Percentiles rank a stretch among this genome's conserved stretches.
phyloP scores from a whole-genome alignment of 2,329 filamentous ascomycete genomes.

The Epichloe scottii region DNA sequence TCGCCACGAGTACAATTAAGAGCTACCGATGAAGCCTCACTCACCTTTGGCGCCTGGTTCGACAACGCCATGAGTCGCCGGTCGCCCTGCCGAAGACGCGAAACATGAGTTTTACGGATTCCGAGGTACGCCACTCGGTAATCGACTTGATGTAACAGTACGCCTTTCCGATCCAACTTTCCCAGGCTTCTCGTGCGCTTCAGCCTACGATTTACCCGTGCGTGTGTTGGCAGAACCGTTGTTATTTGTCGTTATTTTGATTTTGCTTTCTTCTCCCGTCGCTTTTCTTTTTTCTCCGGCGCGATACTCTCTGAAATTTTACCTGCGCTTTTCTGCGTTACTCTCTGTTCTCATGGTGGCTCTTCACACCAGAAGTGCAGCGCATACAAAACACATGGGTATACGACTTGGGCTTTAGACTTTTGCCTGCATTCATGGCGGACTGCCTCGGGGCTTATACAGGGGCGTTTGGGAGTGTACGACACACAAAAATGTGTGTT shows the following conservation, averaged over 20 bases:
- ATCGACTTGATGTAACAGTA: background rate
- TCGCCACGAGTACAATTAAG: conserved; percentile 30
- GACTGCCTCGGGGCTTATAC: background rate
- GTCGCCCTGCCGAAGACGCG: conserved; percentile 13
- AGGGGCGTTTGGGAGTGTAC: background rate
- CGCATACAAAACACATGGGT: background rate
- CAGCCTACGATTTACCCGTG: too few relatives aligned
- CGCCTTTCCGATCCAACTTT: background rate
- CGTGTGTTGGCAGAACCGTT: background rate
- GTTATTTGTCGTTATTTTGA: background rate
- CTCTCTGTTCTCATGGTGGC: background rate
- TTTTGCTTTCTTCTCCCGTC: background rate
- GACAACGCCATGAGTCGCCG: too few relatives aligned
- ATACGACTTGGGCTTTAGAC: conserved; percentile 1
- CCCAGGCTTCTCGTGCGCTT: too few relatives aligned
- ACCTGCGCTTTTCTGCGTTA: too few relatives aligned
- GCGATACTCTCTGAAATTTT: too few relatives aligned
- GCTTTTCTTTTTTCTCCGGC: background rate
- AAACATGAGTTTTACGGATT: conserved; percentile 15
- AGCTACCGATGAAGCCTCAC: conserved; percentile 37
- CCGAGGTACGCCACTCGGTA: background rate
- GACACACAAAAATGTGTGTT: background rate
- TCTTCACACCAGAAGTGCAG: background rate
- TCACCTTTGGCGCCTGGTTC: too few relatives aligned
- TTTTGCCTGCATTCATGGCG: background rate